A percentile compares a stretch with the other conserved stretches of the same genome.
Conservation (phyloP, 768 basidiomycete genomes). For the Hortiboletus campestris region DNA sequence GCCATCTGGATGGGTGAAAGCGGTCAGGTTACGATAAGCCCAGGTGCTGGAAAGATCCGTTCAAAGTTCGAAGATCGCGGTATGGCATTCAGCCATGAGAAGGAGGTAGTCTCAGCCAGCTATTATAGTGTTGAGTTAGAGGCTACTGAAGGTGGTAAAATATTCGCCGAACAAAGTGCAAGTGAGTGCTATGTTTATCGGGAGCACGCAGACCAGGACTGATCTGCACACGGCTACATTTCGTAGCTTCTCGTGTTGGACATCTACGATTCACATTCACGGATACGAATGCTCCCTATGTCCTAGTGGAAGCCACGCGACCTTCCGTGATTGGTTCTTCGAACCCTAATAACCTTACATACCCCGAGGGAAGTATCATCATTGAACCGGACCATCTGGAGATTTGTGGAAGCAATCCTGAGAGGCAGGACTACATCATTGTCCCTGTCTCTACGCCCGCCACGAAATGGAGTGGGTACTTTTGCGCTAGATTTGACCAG, state of each 20-base stretch:
- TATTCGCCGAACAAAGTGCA: slow-evolving; percentile 59
- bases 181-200: slow-evolving; percentile 40
- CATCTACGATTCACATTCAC: slow-evolving; percentile 71
- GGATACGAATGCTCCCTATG: slow-evolving; percentile 45
- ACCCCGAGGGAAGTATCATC: slow-evolving; percentile 49
- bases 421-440: slow-evolving; percentile 71
- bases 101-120: slow-evolving; percentile 53
- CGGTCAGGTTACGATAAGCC: slow-evolving; percentile 58
- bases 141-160: slow-evolving; percentile 47
- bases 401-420: slow-evolving; percentile 63
- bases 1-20: slow-evolving; percentile 91
- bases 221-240: not conserved
- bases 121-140: slow-evolving; percentile 59
- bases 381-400: slow-evolving; percentile 44
- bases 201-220: not conserved
- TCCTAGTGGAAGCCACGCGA: slow-evolving; percentile 67
- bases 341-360: slow-evolving; percentile 47
- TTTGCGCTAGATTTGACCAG: slow-evolving; percentile 57
- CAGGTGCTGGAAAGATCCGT: slow-evolving; percentile 51
- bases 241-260: slow-evolving; percentile 67
- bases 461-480: slow-evolving; percentile 42
- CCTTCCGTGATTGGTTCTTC: slow-evolving; percentile 57
- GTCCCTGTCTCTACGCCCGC: slow-evolving; percentile 49
- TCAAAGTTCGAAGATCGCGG: slow-evolving; percentile 59
- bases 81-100: slow-evolving; percentile 47